These are phyloP conservation scores for Yamadazyma philogaea DNA, from an alignment of 805 yeast genomes.

Conservation along the genomic window DNA sequence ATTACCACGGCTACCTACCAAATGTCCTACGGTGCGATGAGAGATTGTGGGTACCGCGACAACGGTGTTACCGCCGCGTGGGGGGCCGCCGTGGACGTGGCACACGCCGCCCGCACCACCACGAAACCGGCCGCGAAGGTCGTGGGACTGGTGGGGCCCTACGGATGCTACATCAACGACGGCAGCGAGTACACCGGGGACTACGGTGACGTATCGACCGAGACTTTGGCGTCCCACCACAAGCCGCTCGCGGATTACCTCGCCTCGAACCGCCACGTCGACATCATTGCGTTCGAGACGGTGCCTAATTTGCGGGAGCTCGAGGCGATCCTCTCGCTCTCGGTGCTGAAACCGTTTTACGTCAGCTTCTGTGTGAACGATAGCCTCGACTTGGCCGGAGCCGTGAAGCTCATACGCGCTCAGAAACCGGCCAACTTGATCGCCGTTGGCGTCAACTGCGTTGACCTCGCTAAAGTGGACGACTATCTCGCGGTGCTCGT, in stretches of 20 bases:
- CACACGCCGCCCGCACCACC: background rate
- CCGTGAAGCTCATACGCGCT: background rate
- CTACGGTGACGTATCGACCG: conserved; percentile 41
- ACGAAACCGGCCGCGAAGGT: conserved; percentile 7
- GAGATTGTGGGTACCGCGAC: conserved; percentile 17
- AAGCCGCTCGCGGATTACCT: conserved; percentile 37
- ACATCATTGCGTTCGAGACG: conserved; percentile 67
- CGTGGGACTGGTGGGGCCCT: conserved; percentile 74
- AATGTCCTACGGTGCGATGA: conserved; percentile 44
- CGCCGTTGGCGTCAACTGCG: conserved; percentile 70
- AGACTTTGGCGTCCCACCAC: conserved; percentile 51
- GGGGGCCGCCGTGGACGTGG: conserved; percentile 21
- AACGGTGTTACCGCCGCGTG: conserved; percentile 19
- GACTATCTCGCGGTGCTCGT: conserved; percentile 29
- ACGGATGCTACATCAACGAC: conserved; percentile 64
- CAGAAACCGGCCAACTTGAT: conserved; percentile 25
- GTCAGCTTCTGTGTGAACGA: conserved; percentile 34
- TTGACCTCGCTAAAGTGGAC: conserved; percentile 42
- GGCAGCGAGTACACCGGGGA: conserved; percentile 76
- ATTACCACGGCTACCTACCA: conserved; percentile 62
- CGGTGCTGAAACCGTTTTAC: conserved; percentile 41
- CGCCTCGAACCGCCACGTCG: conserved; percentile 41
- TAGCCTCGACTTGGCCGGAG: conserved; percentile 2
- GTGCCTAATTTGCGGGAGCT: conserved; percentile 62
- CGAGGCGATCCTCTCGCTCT: conserved; percentile 38